Base-by-base conservation (phyloP, 2,329 filamentous ascomycete species). In the Thelonectria discophora region DNA sequence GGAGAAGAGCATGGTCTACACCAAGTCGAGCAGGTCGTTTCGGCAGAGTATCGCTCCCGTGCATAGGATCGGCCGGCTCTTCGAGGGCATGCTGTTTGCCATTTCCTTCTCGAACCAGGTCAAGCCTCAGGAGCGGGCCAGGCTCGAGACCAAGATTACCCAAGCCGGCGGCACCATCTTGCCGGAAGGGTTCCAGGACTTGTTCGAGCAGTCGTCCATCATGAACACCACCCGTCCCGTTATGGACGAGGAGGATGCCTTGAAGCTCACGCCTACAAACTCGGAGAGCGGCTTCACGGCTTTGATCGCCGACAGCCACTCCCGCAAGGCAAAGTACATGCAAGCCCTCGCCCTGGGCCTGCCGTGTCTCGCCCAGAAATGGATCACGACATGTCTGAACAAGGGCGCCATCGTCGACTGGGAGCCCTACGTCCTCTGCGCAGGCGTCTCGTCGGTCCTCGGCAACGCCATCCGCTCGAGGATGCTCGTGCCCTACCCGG, bases 311-410 rank as follows among this genome's bases (percentile, higher is more conserved):
- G 92, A 98, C 72, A 86, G 87, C 5, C 91, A 97, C 74, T 95
- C 91, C 7, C 88, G 94, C 48, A 93, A 93, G 65, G 86, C 89
- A 51, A 99, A 98, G 74, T 97, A 95, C 75, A 91, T 98, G 83
- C 94, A 98, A 78, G 95, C 95, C 0, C 85, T 99, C 2, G 94
- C 95, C 0, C 85, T 99, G 1, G 93, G 92, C 1, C 78, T 99
- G 0, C 95, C 95, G 0, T 97, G 94, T 71, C 82, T 99, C 2
- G 90, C 92, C 6, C 85, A 88, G 6, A 88, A 89, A 56, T 99
- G 95, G 94, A 81, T 97, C 49, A 83, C 86, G 24, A 85, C 90
- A 51, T 97, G 92, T 64, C 76, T 94, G 3, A 76, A 82, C 1
- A 86, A 86, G 32, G 80, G 82, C 6, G 73, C 78, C 8, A 77